Conservation (phyloP, 306 rosid genomes). For the Begonia loranthoides region DNA sequence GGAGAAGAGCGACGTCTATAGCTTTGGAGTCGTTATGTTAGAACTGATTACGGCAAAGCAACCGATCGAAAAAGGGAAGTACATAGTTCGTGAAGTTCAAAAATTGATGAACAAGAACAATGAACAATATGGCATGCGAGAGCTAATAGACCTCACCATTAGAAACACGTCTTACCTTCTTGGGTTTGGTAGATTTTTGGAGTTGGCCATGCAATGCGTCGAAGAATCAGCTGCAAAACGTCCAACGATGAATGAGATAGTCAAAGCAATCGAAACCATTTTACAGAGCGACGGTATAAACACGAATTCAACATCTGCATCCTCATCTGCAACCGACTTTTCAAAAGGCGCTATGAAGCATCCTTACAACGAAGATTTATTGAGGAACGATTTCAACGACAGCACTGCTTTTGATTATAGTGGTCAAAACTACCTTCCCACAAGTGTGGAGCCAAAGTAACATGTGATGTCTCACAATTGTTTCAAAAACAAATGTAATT, state of each 20-base stretch:
- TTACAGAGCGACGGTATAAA: conserved; percentile 77
- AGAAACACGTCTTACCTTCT: conserved; percentile 27
- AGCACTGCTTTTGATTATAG: conserved; percentile 51
- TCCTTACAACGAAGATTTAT: conserved; percentile 49
- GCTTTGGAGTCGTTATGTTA: conserved; percentile 88
- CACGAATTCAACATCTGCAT: conserved; percentile 59
- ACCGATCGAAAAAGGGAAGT: conserved; percentile 83
- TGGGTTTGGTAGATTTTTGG: conserved; percentile 67
- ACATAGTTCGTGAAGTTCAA: conserved; percentile 60
- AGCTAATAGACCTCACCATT: conserved; percentile 51
- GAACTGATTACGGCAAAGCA: conserved; percentile 70
- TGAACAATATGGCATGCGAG: conserved; percentile 36
- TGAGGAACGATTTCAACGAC: conserved; percentile 29
- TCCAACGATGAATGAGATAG: conserved; percentile 86
- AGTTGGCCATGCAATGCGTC: conserved; percentile 69
- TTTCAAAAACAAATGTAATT: too few species aligned
- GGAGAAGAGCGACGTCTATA: conserved; percentile 83
- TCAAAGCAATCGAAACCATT: conserved; percentile 53
- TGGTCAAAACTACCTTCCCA: conserved; percentile 50
- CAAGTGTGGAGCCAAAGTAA: conserved; percentile 70
- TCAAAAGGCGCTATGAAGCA: conserved; percentile 28
- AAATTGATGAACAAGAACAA: conserved; percentile 20
- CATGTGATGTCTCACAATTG: too few species aligned
- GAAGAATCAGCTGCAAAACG: conserved; percentile 77
- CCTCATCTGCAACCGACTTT: conserved; percentile 72